Percentiles rank a stretch among this genome's conserved stretches.
These are phyloP conservation scores for Tolypocladium guangdongense DNA, from an alignment of 2,329 filamentous ascomycete species.

Conservation along the genomic window DNA sequence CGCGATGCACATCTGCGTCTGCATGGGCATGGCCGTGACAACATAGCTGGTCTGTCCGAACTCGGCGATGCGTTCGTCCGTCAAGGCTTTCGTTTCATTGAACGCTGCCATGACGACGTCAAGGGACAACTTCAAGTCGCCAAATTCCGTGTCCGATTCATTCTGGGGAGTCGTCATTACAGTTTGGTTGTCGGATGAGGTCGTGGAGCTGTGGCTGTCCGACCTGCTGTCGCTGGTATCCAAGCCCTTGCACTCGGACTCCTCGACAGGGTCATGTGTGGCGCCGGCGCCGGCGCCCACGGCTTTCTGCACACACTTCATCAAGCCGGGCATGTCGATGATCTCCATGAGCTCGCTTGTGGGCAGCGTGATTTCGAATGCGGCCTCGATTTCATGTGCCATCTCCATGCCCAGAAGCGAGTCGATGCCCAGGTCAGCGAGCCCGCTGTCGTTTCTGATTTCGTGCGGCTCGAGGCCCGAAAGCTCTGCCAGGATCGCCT, in stretches of 20 bases:
- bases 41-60: neutral
- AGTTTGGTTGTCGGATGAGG: neutral
- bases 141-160: neutral
- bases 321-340: slow-evolving; percentile 1
- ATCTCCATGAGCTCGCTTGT: slow-evolving; percentile 1
- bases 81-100: neutral
- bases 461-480: neutral
- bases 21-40: neutral
- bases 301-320: neutral
- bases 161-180: neutral
- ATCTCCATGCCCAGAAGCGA: slow-evolving; percentile 2
- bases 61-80: neutral
- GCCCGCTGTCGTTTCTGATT: neutral
- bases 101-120: neutral
- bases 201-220: neutral
- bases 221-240: neutral
- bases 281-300: neutral
- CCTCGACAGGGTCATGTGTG: neutral
- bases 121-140: neutral
- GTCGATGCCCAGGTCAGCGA: slow-evolving; percentile 1
- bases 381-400: slow-evolving; percentile 23
- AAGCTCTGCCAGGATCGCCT: neutral
- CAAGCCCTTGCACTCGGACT: neutral
- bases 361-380: slow-evolving; percentile 19
- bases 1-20: neutral